phyloP scores from a whole-genome alignment of 192 early-diverging fungal genomes.

The Linnemannia zychae region DNA sequence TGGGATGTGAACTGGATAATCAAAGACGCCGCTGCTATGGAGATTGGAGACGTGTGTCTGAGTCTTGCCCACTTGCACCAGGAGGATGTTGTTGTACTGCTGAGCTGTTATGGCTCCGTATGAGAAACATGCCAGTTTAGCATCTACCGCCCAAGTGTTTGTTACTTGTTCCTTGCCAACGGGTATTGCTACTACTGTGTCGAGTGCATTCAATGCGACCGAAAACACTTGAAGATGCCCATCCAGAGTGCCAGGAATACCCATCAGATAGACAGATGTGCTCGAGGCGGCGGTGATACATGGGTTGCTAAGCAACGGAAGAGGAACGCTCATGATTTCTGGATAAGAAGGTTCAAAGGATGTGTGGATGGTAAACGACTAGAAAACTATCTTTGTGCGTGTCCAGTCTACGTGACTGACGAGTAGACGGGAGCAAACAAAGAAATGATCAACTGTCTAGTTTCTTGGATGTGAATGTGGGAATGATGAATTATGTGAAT shows the following conservation, averaged over 20 bases:
- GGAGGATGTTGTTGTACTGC: neutral
- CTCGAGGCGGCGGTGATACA: neutral
- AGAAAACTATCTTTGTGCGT: neutral
- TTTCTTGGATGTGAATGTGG: too few species aligned
- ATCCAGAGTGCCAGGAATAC: neutral
- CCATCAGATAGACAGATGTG: neutral
- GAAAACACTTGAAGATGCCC: neutral
- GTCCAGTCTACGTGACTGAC: too few species aligned
- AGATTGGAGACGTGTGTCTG: neutral
- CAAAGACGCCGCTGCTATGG: neutral
- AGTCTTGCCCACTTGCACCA: neutral
- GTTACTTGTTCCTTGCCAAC: slow-evolving; percentile 4
- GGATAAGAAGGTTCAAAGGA: neutral
- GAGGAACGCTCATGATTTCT: neutral
- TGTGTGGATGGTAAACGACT: neutral
- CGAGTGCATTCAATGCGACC: neutral
- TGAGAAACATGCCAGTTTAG: neutral
- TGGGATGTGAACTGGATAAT: neutral
- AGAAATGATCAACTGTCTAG: neutral
- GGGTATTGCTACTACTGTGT: neutral
- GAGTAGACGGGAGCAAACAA: neutral
- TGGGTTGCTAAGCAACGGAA: neutral
- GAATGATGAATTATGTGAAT: too few species aligned
- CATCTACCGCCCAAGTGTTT: neutral
- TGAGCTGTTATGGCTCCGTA: neutral